phyloP scores from a whole-genome alignment of 2,329 filamentous ascomycete genomes.

The Clarireedia homoeocarpa region DNA sequence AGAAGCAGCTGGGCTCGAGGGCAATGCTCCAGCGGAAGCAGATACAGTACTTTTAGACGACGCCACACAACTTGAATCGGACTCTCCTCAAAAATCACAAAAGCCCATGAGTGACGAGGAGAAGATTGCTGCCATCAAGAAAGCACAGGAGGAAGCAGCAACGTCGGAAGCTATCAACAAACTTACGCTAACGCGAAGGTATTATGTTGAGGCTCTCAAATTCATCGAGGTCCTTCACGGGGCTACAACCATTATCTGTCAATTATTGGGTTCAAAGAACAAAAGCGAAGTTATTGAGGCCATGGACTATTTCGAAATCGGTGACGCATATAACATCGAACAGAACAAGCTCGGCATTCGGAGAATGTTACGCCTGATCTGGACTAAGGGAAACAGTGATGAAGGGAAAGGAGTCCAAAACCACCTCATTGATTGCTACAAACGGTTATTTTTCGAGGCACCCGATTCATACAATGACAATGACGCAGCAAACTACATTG shows the following conservation, averaged over 20 bases:
- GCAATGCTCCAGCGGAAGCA: conserved; percentile 52
- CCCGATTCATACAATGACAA: conserved; percentile 82
- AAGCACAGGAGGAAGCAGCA: conserved; percentile 77
- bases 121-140: conserved; percentile 63
- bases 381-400: conserved; percentile 98
- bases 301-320: conserved; percentile 95
- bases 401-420: conserved; percentile 97
- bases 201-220: conserved; percentile 85
- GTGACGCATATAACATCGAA: conserved; percentile 93
- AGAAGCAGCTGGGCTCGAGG: conserved; percentile 63
- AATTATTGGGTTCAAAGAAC: conserved; percentile 87
- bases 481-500: conserved; percentile 90
- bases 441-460: conserved; percentile 89
- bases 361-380: conserved; percentile 92
- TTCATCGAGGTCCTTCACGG: conserved; percentile 90
- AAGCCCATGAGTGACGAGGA: conserved; percentile 70
- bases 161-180: conserved; percentile 84
- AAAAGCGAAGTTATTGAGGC: conserved; percentile 98
- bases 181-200: conserved; percentile 78
- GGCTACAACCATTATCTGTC: conserved; percentile 72
- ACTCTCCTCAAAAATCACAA: conserved; percentile 50
- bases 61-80: conserved; percentile 66
- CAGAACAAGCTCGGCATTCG: conserved; percentile 88
- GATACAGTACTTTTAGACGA: conserved; percentile 79
- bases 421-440: conserved; percentile 95